These are phyloP conservation scores for Leccinum boreale DNA, from an alignment of 768 basidiomycete species.

Conservation along the genomic window DNA sequence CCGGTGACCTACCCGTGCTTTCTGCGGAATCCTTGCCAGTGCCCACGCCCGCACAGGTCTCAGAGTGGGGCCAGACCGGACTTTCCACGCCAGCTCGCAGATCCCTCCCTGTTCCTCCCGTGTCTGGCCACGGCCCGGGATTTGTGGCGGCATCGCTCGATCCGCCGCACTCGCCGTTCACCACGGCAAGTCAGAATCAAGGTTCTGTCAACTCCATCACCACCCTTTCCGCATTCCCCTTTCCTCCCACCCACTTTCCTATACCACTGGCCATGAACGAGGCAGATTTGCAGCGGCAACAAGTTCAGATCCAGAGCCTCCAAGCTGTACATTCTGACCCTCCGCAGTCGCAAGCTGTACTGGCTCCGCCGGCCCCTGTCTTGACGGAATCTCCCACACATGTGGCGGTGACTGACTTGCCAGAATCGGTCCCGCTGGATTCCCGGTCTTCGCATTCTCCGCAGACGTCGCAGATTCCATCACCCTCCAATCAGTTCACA, in stretches of 20 bases:
- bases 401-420: neutral
- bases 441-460: slow-evolving; percentile 4
- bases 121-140: slow-evolving; percentile 8
- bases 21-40: slow-evolving; percentile 6
- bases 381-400: slow-evolving; percentile 23
- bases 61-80: slow-evolving; percentile 32
- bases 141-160: slow-evolving; percentile 13
- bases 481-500: slow-evolving; percentile 2
- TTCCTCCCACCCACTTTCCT: slow-evolving; percentile 71
- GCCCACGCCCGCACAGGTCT: neutral
- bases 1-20: slow-evolving; percentile 26
- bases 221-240: slow-evolving; percentile 69
- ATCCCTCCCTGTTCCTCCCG: slow-evolving; percentile 25
- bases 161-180: slow-evolving; percentile 25
- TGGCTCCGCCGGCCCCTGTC: slow-evolving; percentile 7
- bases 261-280: slow-evolving; percentile 43
- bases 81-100: too few species aligned
- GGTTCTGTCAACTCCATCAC: slow-evolving; percentile 50
- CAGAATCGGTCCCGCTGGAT: slow-evolving; percentile 4
- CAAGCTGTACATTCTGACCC: slow-evolving; percentile 12
- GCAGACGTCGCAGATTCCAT: slow-evolving; percentile 5
- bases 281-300: slow-evolving; percentile 25
- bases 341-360: neutral
- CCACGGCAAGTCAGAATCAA: slow-evolving; percentile 17
- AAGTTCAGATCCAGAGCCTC: slow-evolving; percentile 22